Base-by-base conservation (phyloP, 257 asterid species). In the Leonotis leonurus region DNA sequence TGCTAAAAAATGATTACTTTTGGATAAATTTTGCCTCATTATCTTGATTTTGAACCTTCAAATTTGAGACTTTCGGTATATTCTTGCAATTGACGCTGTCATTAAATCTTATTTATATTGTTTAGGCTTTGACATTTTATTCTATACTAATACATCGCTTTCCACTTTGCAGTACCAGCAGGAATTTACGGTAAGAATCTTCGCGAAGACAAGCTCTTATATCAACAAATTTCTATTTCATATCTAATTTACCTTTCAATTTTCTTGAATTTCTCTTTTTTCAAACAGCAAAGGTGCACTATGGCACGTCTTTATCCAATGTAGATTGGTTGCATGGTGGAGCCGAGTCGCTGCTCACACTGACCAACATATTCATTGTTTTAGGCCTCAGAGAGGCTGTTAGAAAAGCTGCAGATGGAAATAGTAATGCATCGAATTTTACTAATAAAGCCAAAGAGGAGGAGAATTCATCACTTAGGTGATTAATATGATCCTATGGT, bases 261-360 rank as follows among this genome's bases (percentile, higher is more conserved):
- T 5, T 20, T 0, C 27, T 57, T 33, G 61, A 30, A 44, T 43
- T 56, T 39, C 44, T 32, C 45, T 10, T 25, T 22, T 69, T 71
- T 33, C 71, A 26, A 69, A 70, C 88, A 88, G 98, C 96, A 35
- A 90, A 90, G 81, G 91, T 90, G 75, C 87, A 88, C 41, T 90
- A 83, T 70, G 98, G 98, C 36, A 90, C 95, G 58, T 85, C 96
- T 22, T 80, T 90, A 70, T 90, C 98, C 65, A 89, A 92, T 58
- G 95, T 89, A 36, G 99, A 92, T 63, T 92, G 97, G 95, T 75
- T 89, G 82, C 99, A 89, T 36, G 97, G 97, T 69, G 94, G 99
- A 54, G 99, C 97, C 6, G 99, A 92, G 82, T 92, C 99, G 14
- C 73, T 89, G 62, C 97, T 92, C 48, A 81, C 94, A 14, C 77